Percentiles rank a stretch among this genome's conserved stretches.
Conservation (phyloP, 148 eudicot genomes). For the Vaccinium darrowii region DNA sequence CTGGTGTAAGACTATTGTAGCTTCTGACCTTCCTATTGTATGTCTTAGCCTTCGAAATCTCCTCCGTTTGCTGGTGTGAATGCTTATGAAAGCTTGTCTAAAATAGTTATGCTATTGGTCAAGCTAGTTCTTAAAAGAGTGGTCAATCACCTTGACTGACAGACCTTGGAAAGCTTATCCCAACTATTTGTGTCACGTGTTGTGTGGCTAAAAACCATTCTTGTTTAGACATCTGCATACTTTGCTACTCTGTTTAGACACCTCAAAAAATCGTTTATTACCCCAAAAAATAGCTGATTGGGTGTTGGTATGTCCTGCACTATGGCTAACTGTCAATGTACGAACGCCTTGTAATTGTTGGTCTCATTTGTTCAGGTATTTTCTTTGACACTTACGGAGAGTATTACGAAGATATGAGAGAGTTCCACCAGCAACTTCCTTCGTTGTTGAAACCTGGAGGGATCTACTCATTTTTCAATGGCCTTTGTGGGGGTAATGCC, state of each 20-base stretch:
- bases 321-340: neutral
- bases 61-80: neutral
- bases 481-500: constrained; percentile 69
- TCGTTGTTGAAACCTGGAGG: constrained; percentile 73
- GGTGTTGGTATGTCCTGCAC: neutral
- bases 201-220: neutral
- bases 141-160: neutral
- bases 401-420: constrained; percentile 89
- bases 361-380: constrained; percentile 51
- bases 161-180: neutral
- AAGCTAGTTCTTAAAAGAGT: neutral
- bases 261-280: neutral
- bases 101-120: neutral
- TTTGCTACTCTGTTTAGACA: neutral
- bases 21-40: neutral
- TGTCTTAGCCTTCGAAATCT: neutral
- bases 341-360: neutral
- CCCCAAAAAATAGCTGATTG: constrained; percentile 2
- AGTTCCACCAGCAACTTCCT: constrained; percentile 90
- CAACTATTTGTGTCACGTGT: neutral
- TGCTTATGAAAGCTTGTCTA: neutral
- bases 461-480: constrained; percentile 93
- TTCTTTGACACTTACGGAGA: constrained; percentile 95
- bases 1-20: neutral
- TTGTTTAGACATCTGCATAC: neutral